Percentiles rank a stretch among this genome's conserved stretches.
Conservation (phyloP, 2,329 filamentous ascomycete species). For the Pyrenophora graminea region DNA sequence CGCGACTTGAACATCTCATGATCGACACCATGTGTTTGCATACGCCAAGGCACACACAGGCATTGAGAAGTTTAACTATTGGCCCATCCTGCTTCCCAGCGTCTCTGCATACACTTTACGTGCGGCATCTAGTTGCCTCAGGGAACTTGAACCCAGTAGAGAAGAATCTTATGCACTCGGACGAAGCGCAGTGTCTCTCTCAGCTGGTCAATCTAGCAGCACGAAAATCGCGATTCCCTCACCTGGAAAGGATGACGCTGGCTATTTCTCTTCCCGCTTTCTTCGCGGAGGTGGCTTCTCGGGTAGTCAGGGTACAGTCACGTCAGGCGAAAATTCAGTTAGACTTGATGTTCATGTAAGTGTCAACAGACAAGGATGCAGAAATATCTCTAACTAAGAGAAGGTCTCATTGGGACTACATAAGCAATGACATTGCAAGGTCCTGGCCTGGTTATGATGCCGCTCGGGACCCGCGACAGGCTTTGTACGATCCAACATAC, state of each 20-base stretch:
- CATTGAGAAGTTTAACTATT: conserved; percentile 8
- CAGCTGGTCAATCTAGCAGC: conserved; percentile 7
- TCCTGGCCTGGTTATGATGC: conserved; percentile 13
- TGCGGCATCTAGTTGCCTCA: conserved; percentile 7
- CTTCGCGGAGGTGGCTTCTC: conserved; percentile 11
- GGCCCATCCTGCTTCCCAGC: conserved; percentile 10
- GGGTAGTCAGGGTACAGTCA: conserved; percentile 7
- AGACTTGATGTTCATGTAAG: conserved; percentile 10
- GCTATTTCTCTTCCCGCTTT: conserved; percentile 6
- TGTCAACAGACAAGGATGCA: not conserved
- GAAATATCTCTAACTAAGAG: not conserved
- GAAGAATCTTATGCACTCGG: conserved; percentile 13
- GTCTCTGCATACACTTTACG: conserved; percentile 11
- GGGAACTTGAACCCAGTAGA: conserved; percentile 6
- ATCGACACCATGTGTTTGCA: conserved; percentile 17
- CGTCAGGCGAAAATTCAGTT: conserved; percentile 4
- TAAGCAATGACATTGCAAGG: not conserved
- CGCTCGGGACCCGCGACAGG: conserved; percentile 9
- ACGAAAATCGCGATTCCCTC: conserved; percentile 7
- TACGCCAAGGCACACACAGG: not conserved
- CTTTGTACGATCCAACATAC: not conserved
- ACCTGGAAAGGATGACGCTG: conserved; percentile 9
- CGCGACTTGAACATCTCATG: conserved; percentile 7
- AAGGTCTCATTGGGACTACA: conserved; percentile 5
- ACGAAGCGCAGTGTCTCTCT: conserved; percentile 15